phyloP scores from a whole-genome alignment of 192 early-diverging fungal species.

The Phycomyces blakesleeanus region DNA sequence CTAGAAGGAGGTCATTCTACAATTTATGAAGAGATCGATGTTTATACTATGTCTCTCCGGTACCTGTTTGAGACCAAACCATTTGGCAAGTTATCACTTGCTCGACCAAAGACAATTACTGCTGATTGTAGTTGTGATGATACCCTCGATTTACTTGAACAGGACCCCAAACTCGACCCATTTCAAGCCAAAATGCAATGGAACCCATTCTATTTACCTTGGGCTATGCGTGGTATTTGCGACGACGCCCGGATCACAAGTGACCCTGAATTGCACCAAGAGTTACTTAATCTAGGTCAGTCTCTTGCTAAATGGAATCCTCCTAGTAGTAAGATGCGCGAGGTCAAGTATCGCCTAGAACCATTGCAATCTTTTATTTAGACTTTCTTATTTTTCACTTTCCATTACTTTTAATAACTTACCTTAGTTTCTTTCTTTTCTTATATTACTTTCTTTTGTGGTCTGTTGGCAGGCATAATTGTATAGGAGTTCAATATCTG shows the following conservation, averaged over 20 bases:
- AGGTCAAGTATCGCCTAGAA: conserved; percentile 90
- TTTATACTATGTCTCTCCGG: conserved; percentile 65
- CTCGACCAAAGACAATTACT: not conserved
- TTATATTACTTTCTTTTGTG: not conserved
- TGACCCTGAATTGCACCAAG: conserved; percentile 49
- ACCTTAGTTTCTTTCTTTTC: not conserved
- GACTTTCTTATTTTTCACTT: not conserved
- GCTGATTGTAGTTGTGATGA: too few species aligned
- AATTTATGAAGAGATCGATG: conserved; percentile 86
- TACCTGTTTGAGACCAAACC: conserved; percentile 50
- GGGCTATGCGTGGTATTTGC: conserved; percentile 85
- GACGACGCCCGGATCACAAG: conserved; percentile 62
- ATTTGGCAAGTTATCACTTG: conserved; percentile 16
- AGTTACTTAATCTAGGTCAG: conserved; percentile 60
- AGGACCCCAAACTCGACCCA: conserved; percentile 24
- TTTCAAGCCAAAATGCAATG: conserved; percentile 62
- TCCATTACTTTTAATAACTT: not conserved
- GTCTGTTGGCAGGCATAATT: too few species aligned
- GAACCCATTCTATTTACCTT: conserved; percentile 92
- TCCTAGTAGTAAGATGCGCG: conserved; percentile 61
- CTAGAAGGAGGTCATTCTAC: conserved; percentile 90
- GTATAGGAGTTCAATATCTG: too few species aligned
- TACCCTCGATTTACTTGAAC: not conserved
- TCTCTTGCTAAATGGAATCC: conserved; percentile 84
- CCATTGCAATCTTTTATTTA: conserved; percentile 46